Percentiles rank a stretch among this genome's conserved stretches.
Conservation (phyloP, 352 stramenopile genomes). For the Globisporangium iwayamae region DNA sequence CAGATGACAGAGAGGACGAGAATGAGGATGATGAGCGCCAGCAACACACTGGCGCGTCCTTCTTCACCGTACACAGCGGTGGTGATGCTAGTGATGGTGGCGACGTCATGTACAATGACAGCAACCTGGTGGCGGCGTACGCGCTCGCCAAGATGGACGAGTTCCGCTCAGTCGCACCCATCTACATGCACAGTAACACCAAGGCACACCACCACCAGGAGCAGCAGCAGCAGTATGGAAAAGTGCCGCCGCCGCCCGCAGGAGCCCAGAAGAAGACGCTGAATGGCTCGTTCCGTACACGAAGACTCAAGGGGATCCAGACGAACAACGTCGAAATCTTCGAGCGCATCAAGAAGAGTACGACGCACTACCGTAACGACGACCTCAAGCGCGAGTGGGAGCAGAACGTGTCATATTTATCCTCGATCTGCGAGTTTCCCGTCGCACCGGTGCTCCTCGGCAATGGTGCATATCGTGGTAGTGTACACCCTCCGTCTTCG, state of each 20-base stretch:
- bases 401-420: constrained; percentile 68
- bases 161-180: constrained; percentile 31
- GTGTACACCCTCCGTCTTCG: neutral
- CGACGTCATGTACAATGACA: neutral
- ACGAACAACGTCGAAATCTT: constrained; percentile 50
- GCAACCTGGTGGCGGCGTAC: neutral
- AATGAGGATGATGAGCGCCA: neutral
- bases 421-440: constrained; percentile 67
- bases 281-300: constrained; percentile 45
- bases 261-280: constrained; percentile 30
- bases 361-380: constrained; percentile 59
- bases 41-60: neutral
- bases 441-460: constrained; percentile 24
- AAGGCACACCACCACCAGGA: neutral
- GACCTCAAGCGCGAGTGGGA: constrained; percentile 55
- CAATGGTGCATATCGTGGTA: constrained; percentile 4
- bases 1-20: neutral
- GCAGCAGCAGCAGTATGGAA: constrained; percentile 11
- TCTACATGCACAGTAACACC: constrained; percentile 10
- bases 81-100: neutral
- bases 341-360: constrained; percentile 57
- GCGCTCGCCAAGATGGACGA: constrained; percentile 47
- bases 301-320: constrained; percentile 62
- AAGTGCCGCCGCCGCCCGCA: constrained; percentile 16
- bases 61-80: neutral